Conservation (phyloP, 2,329 filamentous ascomycete species). For the Penicillium polonicum region DNA sequence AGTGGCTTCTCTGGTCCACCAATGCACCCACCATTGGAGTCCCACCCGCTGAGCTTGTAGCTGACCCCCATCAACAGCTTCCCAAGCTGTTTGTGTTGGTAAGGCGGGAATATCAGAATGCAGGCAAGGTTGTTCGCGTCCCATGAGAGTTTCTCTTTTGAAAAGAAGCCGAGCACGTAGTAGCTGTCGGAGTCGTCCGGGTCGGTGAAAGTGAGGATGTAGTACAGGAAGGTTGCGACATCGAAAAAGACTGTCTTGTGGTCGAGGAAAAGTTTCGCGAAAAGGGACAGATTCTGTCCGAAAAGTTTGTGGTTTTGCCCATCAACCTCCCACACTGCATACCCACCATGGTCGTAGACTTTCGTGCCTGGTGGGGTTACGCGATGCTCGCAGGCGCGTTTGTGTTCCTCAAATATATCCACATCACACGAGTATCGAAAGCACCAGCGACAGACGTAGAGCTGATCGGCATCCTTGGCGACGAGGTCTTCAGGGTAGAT, state of each 20-base stretch:
- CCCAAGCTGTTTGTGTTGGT: slow-evolving; percentile 86
- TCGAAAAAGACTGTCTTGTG: slow-evolving; percentile 99
- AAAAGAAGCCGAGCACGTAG: slow-evolving; percentile 92
- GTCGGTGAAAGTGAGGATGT: slow-evolving; percentile 76
- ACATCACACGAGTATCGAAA: slow-evolving; percentile 75
- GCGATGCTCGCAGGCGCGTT: slow-evolving; percentile 54
- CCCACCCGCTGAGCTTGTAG: slow-evolving; percentile 84
- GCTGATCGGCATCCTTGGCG: slow-evolving; percentile 52
- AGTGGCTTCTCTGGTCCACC: slow-evolving; percentile 94
- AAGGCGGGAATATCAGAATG: slow-evolving; percentile 92
- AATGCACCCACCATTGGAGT: slow-evolving; percentile 63
- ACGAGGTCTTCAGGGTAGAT: slow-evolving; percentile 75
- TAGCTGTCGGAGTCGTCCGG: slow-evolving; percentile 42
- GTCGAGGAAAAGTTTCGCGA: slow-evolving; percentile 95
- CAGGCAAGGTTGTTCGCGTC: slow-evolving; percentile 97
- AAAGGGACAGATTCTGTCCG: slow-evolving; percentile 91
- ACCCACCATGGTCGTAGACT: slow-evolving; percentile 76
- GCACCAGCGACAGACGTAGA: slow-evolving; percentile 89
- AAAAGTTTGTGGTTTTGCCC: slow-evolving; percentile 86
- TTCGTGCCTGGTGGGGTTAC: slow-evolving; percentile 64
- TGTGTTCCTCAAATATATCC: slow-evolving; percentile 39
- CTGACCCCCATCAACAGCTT: slow-evolving; percentile 87
- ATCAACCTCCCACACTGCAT: slow-evolving; percentile 89
- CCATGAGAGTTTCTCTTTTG: slow-evolving; percentile 98
- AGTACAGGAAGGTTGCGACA: slow-evolving; percentile 90